Evolutionary conservation across 257 asterid species (phyloP).

Genomic region (Solanum dulcamara): DNA sequence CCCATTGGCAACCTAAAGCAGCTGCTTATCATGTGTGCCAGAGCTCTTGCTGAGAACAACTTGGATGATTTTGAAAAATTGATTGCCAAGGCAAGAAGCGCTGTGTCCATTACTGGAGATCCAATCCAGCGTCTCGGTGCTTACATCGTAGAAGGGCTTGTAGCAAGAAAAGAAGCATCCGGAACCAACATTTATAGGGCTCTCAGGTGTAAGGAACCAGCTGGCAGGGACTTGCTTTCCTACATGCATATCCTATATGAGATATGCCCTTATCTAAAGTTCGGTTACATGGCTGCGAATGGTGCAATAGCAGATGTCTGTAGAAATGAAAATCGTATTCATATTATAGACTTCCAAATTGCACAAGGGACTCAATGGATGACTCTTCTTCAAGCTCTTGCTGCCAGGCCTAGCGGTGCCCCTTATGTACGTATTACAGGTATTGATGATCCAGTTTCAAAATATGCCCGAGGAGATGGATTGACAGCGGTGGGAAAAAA

Average conservation of each 20-base stretch:
- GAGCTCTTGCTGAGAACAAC: slow-evolving; percentile 52
- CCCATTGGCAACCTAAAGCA: slow-evolving; percentile 53
- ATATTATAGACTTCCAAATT: slow-evolving; percentile 84
- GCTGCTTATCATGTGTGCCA: slow-evolving; percentile 60
- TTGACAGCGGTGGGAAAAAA: slow-evolving; percentile 38
- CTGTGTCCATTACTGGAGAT: slow-evolving; percentile 73
- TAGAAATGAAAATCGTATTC: slow-evolving; percentile 66
- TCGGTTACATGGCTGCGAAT: slow-evolving; percentile 94
- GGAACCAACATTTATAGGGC: slow-evolving; percentile 73
- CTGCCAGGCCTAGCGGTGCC: slow-evolving; percentile 80
- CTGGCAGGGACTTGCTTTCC: slow-evolving; percentile 56
- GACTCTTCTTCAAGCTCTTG: slow-evolving; percentile 87
- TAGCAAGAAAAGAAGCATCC: slow-evolving; percentile 72
- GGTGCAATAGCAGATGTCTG: slow-evolving; percentile 94
- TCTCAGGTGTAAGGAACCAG: slow-evolving; percentile 66
- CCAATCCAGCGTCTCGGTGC: slow-evolving; percentile 96
- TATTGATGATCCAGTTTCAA: slow-evolving; percentile 76
- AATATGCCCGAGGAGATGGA: slow-evolving; percentile 76
- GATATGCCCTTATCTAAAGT: slow-evolving; percentile 80
- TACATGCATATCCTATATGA: slow-evolving; percentile 84
- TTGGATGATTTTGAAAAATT: slow-evolving; percentile 36
- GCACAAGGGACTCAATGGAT: slow-evolving; percentile 92
- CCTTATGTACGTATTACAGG: slow-evolving; percentile 91
- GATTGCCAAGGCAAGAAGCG: slow-evolving; percentile 36
- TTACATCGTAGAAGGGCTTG: slow-evolving; percentile 74